These are phyloP conservation scores for Quercus gilva DNA, from an alignment of 306 rosid genomes.

Conservation along the genomic window DNA sequence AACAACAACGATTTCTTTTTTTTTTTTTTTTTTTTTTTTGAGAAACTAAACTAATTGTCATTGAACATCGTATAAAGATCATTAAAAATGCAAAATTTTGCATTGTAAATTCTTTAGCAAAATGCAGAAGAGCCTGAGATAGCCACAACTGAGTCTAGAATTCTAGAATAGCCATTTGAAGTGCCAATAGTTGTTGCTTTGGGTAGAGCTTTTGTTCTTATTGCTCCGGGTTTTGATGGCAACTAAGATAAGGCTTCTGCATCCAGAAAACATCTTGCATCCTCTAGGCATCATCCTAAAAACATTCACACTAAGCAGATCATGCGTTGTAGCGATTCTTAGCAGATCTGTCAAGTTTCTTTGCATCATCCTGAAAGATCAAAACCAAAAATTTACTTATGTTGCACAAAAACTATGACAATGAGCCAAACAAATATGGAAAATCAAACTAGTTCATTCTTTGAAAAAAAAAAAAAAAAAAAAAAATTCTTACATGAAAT, in stretches of 20 bases:
- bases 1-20: background rate
- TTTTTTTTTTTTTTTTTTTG: too few relatives aligned
- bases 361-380: conserved; percentile 73
- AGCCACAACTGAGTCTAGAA: conserved; percentile 2
- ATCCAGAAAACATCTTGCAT: background rate
- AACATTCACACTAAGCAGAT: conserved; percentile 26
- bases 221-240: background rate
- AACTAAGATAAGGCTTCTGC: conserved; percentile 7
- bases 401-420: background rate
- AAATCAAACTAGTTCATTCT: background rate
- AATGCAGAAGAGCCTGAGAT: background rate
- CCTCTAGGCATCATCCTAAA: conserved; percentile 7
- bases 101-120: background rate
- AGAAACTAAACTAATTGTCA: background rate
- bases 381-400: background rate
- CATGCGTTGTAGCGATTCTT: conserved; percentile 55
- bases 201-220: too few relatives aligned
- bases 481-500: conserved; percentile 60
- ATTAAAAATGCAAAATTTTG: background rate
- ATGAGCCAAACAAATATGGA: background rate
- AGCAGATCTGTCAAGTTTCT: conserved; percentile 41
- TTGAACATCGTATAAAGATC: background rate
- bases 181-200: too few relatives aligned
- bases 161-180: background rate
- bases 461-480: background rate